Evolutionary conservation across 2,329 filamentous ascomycete genomes (phyloP).

Genomic region (Penicillium sp.): DNA sequence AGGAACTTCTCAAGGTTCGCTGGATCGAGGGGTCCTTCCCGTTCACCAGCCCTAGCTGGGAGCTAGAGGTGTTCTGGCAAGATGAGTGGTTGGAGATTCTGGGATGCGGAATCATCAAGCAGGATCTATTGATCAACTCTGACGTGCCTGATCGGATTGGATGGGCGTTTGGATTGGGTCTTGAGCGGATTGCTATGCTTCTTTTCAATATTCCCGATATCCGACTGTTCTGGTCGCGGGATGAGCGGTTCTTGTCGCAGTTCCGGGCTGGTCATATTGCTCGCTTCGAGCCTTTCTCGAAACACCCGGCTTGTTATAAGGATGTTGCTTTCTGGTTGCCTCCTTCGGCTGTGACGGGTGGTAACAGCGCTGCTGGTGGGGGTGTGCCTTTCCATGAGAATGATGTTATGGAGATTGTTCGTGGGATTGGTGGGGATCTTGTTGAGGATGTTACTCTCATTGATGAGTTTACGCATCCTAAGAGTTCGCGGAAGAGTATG

Average conservation of each 20-base stretch:
- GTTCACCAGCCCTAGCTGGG: conserved; percentile 93
- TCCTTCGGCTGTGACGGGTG: conserved; percentile 39
- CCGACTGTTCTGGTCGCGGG: conserved; percentile 89
- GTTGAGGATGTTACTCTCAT: conserved; percentile 84
- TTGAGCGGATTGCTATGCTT: conserved; percentile 96
- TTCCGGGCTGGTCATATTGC: conserved; percentile 61
- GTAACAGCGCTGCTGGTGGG: conserved; percentile 40
- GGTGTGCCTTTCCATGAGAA: conserved; percentile 75
- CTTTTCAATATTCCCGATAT: conserved; percentile 96
- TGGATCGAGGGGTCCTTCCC: conserved; percentile 99
- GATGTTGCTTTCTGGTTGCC: conserved; percentile 93
- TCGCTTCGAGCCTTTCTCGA: conserved; percentile 84
- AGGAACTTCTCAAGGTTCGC: conserved; percentile 77
- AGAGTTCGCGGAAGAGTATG: conserved; percentile 76
- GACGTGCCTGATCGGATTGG: conserved; percentile 73
- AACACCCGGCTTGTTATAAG: conserved; percentile 83
- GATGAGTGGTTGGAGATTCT: conserved; percentile 95
- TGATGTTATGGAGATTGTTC: conserved; percentile 94
- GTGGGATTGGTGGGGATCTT: conserved; percentile 74
- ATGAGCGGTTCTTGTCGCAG: conserved; percentile 81
- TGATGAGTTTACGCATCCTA: conserved; percentile 86
- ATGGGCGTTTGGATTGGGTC: conserved; percentile 93
- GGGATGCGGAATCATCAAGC: conserved; percentile 86
- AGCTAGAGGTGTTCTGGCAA: conserved; percentile 91
- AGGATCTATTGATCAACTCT: conserved; percentile 75